Conservation (phyloP, 768 basidiomycete genomes). For the Pleurotus ostreatus region DNA sequence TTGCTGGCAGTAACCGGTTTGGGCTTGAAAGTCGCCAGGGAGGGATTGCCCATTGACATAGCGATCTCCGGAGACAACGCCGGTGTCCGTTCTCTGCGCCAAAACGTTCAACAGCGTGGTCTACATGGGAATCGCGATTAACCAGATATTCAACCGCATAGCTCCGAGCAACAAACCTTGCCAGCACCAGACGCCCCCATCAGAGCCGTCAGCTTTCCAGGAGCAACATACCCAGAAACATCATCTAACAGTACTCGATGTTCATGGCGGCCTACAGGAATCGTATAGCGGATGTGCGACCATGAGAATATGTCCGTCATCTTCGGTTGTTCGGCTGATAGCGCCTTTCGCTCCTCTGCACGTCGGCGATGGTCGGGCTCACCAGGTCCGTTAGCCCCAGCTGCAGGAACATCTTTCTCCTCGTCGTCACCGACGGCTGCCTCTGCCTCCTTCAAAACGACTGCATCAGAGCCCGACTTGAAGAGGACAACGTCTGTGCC, state of each 20-base stretch:
- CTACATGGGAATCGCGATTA: slow-evolving; percentile 17
- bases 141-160: slow-evolving; percentile 36
- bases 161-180: slow-evolving; percentile 41
- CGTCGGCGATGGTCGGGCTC: slow-evolving; percentile 9
- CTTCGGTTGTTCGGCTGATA: slow-evolving; percentile 36
- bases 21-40: slow-evolving; percentile 57
- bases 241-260: slow-evolving; percentile 56
- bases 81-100: slow-evolving; percentile 43
- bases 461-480: slow-evolving; percentile 45
- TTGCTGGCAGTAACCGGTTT: slow-evolving; percentile 85
- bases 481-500: slow-evolving; percentile 51
- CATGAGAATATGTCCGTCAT: slow-evolving; percentile 76
- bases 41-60: slow-evolving; percentile 51
- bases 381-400: slow-evolving; percentile 8
- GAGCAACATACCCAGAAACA: slow-evolving; percentile 75
- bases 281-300: slow-evolving; percentile 64
- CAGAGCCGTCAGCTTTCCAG: slow-evolving; percentile 74
- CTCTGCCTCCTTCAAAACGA: neutral
- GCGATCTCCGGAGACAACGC: slow-evolving; percentile 46
- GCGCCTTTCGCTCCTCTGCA: slow-evolving; percentile 22
- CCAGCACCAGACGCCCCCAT: slow-evolving; percentile 61
- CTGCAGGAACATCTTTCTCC: slow-evolving; percentile 1
- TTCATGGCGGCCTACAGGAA: slow-evolving; percentile 44
- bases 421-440: slow-evolving; percentile 5
- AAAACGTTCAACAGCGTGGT: slow-evolving; percentile 58